phyloP scores from a whole-genome alignment of 768 basidiomycete genomes.

The Amanita exitialis region DNA sequence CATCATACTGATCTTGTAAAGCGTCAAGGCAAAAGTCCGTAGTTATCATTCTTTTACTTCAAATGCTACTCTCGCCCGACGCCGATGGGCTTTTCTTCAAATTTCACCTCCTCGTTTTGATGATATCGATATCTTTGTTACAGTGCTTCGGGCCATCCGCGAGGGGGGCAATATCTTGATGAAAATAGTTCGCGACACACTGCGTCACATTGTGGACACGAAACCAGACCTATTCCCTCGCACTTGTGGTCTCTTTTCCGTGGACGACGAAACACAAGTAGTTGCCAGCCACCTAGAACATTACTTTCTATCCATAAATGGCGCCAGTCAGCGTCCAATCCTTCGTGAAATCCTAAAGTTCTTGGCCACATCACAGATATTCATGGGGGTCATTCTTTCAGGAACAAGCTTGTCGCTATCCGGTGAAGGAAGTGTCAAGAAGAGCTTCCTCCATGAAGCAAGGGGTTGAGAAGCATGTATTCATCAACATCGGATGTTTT shows the following conservation, averaged over 20 bases:
- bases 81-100: slow-evolving; percentile 9
- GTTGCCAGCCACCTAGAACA: background rate
- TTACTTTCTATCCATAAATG: background rate
- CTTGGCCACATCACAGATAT: background rate
- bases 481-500: background rate
- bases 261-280: background rate
- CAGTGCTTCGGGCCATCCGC: background rate
- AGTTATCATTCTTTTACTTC: too few species aligned
- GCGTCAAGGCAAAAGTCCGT: too few species aligned
- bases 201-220: background rate
- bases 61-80: too few species aligned
- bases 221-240: background rate
- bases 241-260: background rate
- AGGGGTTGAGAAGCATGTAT: background rate
- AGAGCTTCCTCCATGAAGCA: background rate
- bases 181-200: background rate
- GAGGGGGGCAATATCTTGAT: background rate
- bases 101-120: slow-evolving; percentile 3
- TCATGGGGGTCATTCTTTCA: background rate
- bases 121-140: background rate
- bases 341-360: background rate
- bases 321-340: background rate
- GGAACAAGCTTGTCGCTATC: background rate
- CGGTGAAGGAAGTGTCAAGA: background rate
- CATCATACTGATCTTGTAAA: too few species aligned